These are phyloP conservation scores for Macrolepiota dolichaula DNA, from an alignment of 768 basidiomycete genomes.

Conservation along the genomic window DNA sequence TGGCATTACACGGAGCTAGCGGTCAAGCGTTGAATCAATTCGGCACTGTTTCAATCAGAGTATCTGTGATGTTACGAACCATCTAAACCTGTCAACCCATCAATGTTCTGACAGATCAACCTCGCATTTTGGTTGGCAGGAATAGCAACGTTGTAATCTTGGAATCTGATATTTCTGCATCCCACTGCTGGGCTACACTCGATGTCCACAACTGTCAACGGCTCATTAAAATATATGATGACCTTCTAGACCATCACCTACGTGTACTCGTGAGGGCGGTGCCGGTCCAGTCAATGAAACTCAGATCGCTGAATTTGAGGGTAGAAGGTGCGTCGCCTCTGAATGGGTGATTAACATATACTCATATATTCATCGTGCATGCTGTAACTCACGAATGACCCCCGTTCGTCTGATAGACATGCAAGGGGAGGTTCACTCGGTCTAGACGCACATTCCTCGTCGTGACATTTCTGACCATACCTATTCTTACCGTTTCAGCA, in stretches of 20 bases:
- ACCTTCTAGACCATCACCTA: not conserved
- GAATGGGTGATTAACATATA: conserved; percentile 14
- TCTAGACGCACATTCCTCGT: conserved; percentile 42
- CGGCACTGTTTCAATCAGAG: not conserved
- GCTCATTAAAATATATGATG: not conserved
- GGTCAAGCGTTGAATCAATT: not conserved
- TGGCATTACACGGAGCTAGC: conserved; percentile 10
- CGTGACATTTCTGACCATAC: conserved; percentile 42
- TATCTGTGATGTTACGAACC: conserved; percentile 22
- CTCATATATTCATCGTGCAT: too few relatives aligned
- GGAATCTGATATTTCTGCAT: conserved; percentile 41
- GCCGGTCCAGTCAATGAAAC: conserved; percentile 47
- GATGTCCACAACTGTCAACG: conserved; percentile 42
- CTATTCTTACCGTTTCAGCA: conserved; percentile 22
- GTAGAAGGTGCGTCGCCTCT: conserved; percentile 32
- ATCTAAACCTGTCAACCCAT: conserved; percentile 31
- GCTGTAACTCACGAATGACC: conserved; percentile 9
- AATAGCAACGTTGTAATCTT: conserved; percentile 34
- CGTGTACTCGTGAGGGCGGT: conserved; percentile 38
- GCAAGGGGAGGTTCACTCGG: conserved; percentile 27
- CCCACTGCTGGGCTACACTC: conserved; percentile 46
- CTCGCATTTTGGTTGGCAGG: conserved; percentile 31
- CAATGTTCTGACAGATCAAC: conserved; percentile 48
- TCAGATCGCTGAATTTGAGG: conserved; percentile 43
- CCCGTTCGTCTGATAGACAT: conserved; percentile 10